Evolutionary conservation across 805 yeast genomes (phyloP), one percentile per base, ranked within the genome.

Genomic region (Wickerhamiella kazuoi): DNA sequence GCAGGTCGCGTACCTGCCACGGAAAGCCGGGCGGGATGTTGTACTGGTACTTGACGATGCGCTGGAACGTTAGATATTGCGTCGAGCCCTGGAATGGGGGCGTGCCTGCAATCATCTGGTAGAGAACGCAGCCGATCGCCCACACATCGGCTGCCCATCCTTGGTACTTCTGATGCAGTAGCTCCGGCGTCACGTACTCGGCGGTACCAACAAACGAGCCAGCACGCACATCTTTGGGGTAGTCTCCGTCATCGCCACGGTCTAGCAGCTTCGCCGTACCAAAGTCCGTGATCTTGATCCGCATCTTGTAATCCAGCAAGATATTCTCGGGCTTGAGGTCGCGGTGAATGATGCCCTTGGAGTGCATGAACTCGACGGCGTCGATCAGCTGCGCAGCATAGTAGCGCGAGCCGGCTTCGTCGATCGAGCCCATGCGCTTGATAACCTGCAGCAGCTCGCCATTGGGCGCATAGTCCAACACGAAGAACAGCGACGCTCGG

Each of bases 241-340:
- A 55, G 13, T 44, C 45, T 8, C 49, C 47, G 4, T 46, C 64
- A 23, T 42, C 40, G 19, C 49, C 48, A 21, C 41, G 37, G 23
- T 70, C 71, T 14, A 81, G 60, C 4, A 82, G 63, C 55, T 81
- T 83, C 1, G 97, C 98, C n/a, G 97, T 94, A 9, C 98, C 98
- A 58, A 90, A 90, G 60, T 90, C 98, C 2, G 97, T 90, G 41
- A 90, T 76, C 70, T 86, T 83, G 43, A 90, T 61, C 50, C 81
- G 76, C 71, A 86, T 82, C 41, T 82, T 90, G 44, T 74, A 74
- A 52, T 80, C 87, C 35, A 90, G 69, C 48, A 87, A 57, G 36
- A 87, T 79, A 54, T 87, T 87, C 51, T 87, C 98, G 0, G 98
- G 98, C 57, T 87, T 87, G 51, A 90, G 62, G 59, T 90, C 98